Conservation (phyloP, 1,139 yeast species). For the Saccharomycopsis crataegensis region DNA sequence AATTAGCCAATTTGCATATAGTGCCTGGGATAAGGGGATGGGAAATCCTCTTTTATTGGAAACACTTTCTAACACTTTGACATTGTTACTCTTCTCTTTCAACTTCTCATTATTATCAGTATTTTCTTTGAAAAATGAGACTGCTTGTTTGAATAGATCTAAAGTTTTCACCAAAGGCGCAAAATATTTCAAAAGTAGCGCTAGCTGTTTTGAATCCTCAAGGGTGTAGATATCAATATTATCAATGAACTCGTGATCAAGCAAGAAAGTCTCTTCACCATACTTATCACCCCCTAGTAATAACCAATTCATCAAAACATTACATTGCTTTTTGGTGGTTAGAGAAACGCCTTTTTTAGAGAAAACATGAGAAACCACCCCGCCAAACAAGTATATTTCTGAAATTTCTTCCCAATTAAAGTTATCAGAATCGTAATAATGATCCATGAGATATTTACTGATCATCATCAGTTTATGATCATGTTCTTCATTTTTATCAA, state of each 20-base stretch:
- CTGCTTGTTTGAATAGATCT: slow-evolving; percentile 14
- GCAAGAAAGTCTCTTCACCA: slow-evolving; percentile 11
- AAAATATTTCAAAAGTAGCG: slow-evolving; percentile 5
- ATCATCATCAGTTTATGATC: slow-evolving; percentile 21
- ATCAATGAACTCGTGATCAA: slow-evolving; percentile 2
- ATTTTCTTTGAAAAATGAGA: slow-evolving; percentile 16
- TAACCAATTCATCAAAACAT: slow-evolving; percentile 15
- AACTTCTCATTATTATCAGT: slow-evolving; percentile 10
- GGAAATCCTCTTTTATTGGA: slow-evolving; percentile 24
- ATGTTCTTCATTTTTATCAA: slow-evolving; percentile 17
- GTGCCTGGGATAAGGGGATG: slow-evolving; percentile 27
- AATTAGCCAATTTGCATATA: slow-evolving; percentile 27
- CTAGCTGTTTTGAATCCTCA: slow-evolving; percentile 5
- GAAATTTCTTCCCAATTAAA: slow-evolving; percentile 17
- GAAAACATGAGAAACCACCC: slow-evolving; percentile 5
- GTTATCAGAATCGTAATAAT: slow-evolving; percentile 17
- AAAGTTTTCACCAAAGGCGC: slow-evolving; percentile 10
- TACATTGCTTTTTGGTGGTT: neutral
- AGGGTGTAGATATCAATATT: slow-evolving; percentile 1
- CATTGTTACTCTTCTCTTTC: neutral
- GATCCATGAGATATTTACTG: slow-evolving; percentile 20
- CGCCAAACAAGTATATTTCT: slow-evolving; percentile 17
- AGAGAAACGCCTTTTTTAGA: neutral
- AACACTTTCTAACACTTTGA: slow-evolving; percentile 20
- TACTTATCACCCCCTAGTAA: slow-evolving; percentile 14